Evolutionary conservation across 768 basidiomycete genomes (phyloP).

Genomic region (Dendrothele bispora): DNA sequence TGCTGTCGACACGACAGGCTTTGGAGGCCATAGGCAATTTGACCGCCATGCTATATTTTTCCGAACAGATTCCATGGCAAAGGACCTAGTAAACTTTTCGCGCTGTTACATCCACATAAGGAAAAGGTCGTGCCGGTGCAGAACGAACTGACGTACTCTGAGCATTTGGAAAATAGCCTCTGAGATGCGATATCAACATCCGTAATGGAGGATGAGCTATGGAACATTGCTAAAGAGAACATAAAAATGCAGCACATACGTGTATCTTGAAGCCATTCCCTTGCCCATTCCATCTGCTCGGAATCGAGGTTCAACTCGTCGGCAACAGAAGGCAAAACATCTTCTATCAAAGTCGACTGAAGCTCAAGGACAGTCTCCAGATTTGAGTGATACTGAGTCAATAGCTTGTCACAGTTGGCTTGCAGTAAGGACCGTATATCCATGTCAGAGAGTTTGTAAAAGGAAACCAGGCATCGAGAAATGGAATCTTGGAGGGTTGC

Average conservation of each 20-base stretch:
- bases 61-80: slow-evolving; percentile 59
- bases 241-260: slow-evolving; percentile 45
- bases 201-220: too few species aligned
- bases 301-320: slow-evolving; percentile 56
- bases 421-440: slow-evolving; percentile 41
- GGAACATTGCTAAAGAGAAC: too few species aligned
- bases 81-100: slow-evolving; percentile 63
- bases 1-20: slow-evolving; percentile 27
- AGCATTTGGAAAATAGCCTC: slow-evolving; percentile 61
- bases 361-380: slow-evolving; percentile 44
- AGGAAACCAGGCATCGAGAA: not conserved
- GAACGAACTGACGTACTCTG: slow-evolving; percentile 44
- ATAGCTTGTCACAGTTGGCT: slow-evolving; percentile 46
- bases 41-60: slow-evolving; percentile 57
- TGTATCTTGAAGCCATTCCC: slow-evolving; percentile 65
- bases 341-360: slow-evolving; percentile 50
- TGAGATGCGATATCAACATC: slow-evolving; percentile 16
- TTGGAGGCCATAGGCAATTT: slow-evolving; percentile 41
- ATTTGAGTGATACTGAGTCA: slow-evolving; percentile 50
- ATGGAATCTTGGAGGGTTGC: not conserved
- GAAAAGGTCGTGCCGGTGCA: slow-evolving; percentile 9
- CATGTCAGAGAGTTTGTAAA: slow-evolving; percentile 19
- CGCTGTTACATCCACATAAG: slow-evolving; percentile 40
- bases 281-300: slow-evolving; percentile 49
- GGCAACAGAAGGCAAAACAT: slow-evolving; percentile 59